Conservation (phyloP, 345 rosid species). For the Dovyalis caffra region DNA sequence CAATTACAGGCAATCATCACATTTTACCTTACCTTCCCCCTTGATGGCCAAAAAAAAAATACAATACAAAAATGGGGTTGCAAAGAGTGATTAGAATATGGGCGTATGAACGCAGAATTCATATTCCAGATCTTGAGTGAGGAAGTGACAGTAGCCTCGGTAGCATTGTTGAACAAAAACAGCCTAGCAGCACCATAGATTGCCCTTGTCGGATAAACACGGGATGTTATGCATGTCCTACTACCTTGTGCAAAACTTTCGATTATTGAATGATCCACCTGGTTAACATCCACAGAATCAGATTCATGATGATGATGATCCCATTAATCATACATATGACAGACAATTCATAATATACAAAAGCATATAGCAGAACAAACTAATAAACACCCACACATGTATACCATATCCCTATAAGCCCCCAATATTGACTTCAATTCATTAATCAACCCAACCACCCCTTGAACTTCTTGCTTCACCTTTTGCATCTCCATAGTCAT, state of each 20-base stretch:
- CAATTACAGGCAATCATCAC: no score
- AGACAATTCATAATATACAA: no score
- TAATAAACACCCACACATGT: no score
- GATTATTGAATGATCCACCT: constrained; percentile 81
- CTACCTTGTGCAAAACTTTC: constrained; percentile 89
- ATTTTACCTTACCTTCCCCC: no score
- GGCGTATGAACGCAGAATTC: constrained; percentile 65
- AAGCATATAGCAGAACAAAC: no score
- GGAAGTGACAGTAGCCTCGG: constrained; percentile 39
- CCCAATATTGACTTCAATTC: no score
- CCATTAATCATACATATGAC: not conserved
- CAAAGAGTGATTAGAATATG: constrained; percentile 32
- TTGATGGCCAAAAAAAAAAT: no score
- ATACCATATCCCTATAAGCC: no score
- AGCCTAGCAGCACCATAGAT: constrained; percentile 62
- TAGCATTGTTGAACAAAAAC: constrained; percentile 81
- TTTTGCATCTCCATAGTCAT: no score
- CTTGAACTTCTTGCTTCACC: no score
- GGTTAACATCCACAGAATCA: not conserved
- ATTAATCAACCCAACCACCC: no score
- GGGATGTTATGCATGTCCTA: constrained; percentile 56
- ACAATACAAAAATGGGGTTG: no score
- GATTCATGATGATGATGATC: not conserved
- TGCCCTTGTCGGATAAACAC: constrained; percentile 77
- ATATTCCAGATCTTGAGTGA: constrained; percentile 66